Base-by-base conservation (phyloP, 257 asterid species). In the Hygrophila difformis region DNA sequence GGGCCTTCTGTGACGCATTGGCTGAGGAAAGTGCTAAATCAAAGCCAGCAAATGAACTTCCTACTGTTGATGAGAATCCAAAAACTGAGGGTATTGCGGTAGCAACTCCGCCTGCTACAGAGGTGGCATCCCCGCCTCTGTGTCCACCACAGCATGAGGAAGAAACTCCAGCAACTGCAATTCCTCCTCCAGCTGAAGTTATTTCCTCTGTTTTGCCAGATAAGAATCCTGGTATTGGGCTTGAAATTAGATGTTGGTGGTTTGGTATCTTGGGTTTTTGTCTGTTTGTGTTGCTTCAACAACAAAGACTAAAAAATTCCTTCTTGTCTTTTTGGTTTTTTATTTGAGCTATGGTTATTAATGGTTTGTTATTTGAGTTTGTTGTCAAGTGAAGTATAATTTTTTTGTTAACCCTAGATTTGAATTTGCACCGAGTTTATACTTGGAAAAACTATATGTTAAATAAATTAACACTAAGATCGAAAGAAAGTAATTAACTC, bases 1-100 rank as follows among this genome's bases (percentile, higher is more conserved):
- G 93, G 59, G 94, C 96, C n/a, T 86, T 82, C 58, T 86, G 96
- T 69, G 93, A 86, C 68, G 88, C 74, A 53, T 66, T 82, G 51
- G 93, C 94, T 16, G 78, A 64, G 60, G 96, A 86, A 58, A 77
- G 60, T 72, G 75, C 87, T 0, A 82, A 79, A 68, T 45, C 75
- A 23, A 66, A 62, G 22, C 53, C 68, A 1, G 47, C 37, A 14
- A 57, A 53, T 28, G 68, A 59, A 44, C 64, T 72, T 44, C 69
- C 76, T 53, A 39, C 34, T 64, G 61, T 55, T 44, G 59, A 63
- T 38, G 77, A 69, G 59, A 70, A 44, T 15, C 73, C 66, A 17
- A 64, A 62, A 19, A 67, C 36, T 46, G 68, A 38, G 61, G 69
- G 45, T 37, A 9, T 33, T 0, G 53, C 56, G 44, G 71, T 67